These are phyloP conservation scores for Tritrichomonas musculus DNA, from an alignment of 208 protist species.

Conservation along the genomic window DNA sequence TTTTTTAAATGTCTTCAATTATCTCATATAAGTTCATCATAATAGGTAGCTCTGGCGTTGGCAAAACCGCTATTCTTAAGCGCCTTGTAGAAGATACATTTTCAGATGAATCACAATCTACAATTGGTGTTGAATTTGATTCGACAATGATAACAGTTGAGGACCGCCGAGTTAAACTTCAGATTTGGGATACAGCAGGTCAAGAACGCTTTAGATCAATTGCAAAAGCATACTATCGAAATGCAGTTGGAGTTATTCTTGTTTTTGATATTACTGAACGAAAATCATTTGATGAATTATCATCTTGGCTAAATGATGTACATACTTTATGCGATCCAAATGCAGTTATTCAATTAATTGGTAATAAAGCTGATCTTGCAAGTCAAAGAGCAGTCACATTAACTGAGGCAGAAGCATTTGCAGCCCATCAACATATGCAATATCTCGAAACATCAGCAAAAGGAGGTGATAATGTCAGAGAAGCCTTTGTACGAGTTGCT, in stretches of 20 bases:
- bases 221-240: background rate
- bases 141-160: background rate
- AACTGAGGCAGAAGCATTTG: background rate
- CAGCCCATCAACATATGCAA: background rate
- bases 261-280: too few relatives aligned
- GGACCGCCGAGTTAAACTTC: background rate
- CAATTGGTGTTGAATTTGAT: slow-evolving; percentile 20
- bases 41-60: background rate
- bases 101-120: background rate
- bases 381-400: background rate
- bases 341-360: background rate
- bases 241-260: background rate
- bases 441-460: background rate
- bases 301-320: background rate
- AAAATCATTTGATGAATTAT: background rate
- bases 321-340: slow-evolving; percentile 9
- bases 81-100: background rate
- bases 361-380: background rate
- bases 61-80: background rate
- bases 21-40: background rate
- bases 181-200: slow-evolving; percentile 19
- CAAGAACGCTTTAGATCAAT: slow-evolving; percentile 1
- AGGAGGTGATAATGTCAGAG: background rate
- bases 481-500: background rate
- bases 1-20: background rate